Evolutionary conservation across 495 filamentous ascomycete species (phyloP).

Genomic region (Tetracladium marchalianum): DNA sequence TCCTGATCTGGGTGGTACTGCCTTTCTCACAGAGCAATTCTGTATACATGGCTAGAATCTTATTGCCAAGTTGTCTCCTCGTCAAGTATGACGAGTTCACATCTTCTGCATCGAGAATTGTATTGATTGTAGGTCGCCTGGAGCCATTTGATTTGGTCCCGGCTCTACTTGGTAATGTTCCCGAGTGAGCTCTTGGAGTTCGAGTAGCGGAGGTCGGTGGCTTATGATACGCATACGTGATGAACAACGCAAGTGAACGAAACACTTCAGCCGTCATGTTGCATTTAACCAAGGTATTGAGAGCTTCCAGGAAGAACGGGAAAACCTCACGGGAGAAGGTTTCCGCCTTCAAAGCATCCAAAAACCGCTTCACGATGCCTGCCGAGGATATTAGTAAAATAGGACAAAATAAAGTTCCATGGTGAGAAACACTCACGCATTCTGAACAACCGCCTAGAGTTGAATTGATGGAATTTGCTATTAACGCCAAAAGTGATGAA

Average conservation of each 20-base stretch:
- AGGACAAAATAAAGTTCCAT: constrained; percentile 1
- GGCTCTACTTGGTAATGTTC: constrained; percentile 28
- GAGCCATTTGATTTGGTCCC: constrained; percentile 16
- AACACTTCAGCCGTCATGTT: constrained; percentile 74
- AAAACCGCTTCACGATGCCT: constrained; percentile 83
- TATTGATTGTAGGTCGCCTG: constrained; percentile 25
- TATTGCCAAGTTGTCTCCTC: constrained; percentile 57
- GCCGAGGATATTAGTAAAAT: constrained; percentile 11
- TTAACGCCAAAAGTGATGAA: constrained; percentile 72
- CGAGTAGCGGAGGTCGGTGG: constrained; percentile 36
- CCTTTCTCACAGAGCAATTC: constrained; percentile 66
- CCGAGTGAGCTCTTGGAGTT: constrained; percentile 36
- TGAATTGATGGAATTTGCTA: constrained; percentile 89
- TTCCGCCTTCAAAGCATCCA: constrained; percentile 82
- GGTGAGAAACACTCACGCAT: constrained; percentile 64
- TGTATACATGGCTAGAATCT: constrained; percentile 74
- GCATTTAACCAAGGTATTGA: constrained; percentile 66
- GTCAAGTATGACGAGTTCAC: constrained; percentile 23
- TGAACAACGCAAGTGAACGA: constrained; percentile 80
- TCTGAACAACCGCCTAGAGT: constrained; percentile 68
- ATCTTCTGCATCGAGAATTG: constrained; percentile 10
- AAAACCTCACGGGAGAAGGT: constrained; percentile 61
- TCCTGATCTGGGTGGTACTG: constrained; percentile 58
- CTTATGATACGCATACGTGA: constrained; percentile 85
- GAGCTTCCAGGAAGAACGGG: constrained; percentile 63